Evolutionary conservation across 768 basidiomycete genomes (phyloP).

Genomic region (Leucosporidium scottii): DNA sequence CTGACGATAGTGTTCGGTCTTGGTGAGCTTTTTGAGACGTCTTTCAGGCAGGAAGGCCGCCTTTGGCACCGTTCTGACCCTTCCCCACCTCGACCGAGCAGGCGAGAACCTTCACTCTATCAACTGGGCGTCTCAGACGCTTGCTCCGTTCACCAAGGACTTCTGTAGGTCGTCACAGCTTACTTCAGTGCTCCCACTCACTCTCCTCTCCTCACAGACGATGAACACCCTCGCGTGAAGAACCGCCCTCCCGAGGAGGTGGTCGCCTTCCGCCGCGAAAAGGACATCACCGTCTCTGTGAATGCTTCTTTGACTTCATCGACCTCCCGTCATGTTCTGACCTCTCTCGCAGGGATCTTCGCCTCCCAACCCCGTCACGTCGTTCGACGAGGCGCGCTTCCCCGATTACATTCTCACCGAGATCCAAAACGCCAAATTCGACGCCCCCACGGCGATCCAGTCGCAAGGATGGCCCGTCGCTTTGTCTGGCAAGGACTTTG

Average conservation of each 20-base stretch:
- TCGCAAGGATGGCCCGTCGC: slow-evolving; percentile 99
- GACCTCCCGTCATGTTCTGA: background rate
- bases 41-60: too few species aligned
- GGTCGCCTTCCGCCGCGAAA: background rate
- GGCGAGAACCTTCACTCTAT: too few species aligned
- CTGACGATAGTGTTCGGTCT: too few species aligned
- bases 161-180: too few species aligned
- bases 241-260: background rate
- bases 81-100: too few species aligned
- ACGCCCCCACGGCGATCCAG: slow-evolving; percentile 85
- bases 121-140: too few species aligned
- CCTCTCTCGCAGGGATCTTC: slow-evolving; percentile 46
- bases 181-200: too few species aligned
- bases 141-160: too few species aligned
- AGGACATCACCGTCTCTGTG: background rate
- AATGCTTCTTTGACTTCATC: background rate
- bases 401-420: slow-evolving; percentile 84
- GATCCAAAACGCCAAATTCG: slow-evolving; percentile 62
- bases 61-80: too few species aligned
- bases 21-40: too few species aligned
- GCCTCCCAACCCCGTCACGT: slow-evolving; percentile 77
- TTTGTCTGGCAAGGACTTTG: slow-evolving; percentile 34
- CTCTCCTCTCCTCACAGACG: background rate
- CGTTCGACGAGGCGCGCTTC: slow-evolving; percentile 92
- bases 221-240: background rate